Conservation (phyloP, 352 stramenopile genomes). For the Pythium aristosporum region DNA sequence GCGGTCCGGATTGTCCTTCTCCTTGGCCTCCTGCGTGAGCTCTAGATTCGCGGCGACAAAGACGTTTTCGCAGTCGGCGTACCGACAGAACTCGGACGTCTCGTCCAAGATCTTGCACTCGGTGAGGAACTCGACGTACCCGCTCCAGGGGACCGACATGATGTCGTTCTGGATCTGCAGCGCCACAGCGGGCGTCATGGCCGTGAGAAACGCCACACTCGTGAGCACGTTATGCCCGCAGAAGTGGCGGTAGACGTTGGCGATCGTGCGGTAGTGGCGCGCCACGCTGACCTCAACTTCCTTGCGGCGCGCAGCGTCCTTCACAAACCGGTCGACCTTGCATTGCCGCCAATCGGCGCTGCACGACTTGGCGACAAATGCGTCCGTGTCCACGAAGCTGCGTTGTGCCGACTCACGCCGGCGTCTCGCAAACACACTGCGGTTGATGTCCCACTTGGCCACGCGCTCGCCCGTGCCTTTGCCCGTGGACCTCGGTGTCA, state of each 20-base stretch:
- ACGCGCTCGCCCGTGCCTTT: conserved; percentile 37
- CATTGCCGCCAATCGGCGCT: conserved; percentile 68
- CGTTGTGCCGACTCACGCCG: conserved; percentile 57
- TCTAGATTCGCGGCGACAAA: conserved; percentile 80
- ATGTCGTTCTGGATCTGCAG: conserved; percentile 68
- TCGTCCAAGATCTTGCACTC: conserved; percentile 70
- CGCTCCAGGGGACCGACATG: conserved; percentile 65
- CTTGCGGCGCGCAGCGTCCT: conserved; percentile 48
- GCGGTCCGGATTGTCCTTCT: conserved; percentile 77
- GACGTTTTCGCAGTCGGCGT: conserved; percentile 74
- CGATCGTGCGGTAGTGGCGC: conserved; percentile 52
- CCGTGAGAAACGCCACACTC: conserved; percentile 42
- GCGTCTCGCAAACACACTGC: conserved; percentile 66
- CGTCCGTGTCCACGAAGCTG: conserved; percentile 68
- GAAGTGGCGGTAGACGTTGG: conserved; percentile 64
- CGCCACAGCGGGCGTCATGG: conserved; percentile 37
- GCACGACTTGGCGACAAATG: conserved; percentile 63
- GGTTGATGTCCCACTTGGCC: conserved; percentile 76
- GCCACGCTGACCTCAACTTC: conserved; percentile 60
- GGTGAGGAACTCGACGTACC: conserved; percentile 67
- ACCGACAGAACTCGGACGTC: conserved; percentile 58
- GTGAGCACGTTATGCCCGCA: conserved; percentile 63
- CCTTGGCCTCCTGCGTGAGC: conserved; percentile 73
- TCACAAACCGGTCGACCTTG: conserved; percentile 77
- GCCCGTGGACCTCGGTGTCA: conserved; percentile 53